These are phyloP conservation scores for Zygosaccharomyces bailii DNA, from an alignment of 805 yeast species.

Conservation along the genomic window DNA sequence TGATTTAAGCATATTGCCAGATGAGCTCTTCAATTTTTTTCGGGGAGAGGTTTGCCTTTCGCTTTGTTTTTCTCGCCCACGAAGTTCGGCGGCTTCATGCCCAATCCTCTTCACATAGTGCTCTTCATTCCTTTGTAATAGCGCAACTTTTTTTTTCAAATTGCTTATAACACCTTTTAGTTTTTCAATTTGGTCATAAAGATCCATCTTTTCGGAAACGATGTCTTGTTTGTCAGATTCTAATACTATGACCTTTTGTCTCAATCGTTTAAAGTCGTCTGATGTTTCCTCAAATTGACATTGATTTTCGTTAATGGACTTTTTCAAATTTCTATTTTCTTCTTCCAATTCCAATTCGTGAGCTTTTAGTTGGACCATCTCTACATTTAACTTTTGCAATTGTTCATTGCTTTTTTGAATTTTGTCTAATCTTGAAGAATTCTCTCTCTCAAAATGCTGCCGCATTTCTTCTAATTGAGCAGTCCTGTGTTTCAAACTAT, in stretches of 20 bases:
- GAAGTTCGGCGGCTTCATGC: slow-evolving; percentile 5
- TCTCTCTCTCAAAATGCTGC: slow-evolving; percentile 21
- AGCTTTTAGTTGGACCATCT: slow-evolving; percentile 31
- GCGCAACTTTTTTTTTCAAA: slow-evolving; percentile 15
- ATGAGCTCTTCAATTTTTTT: not conserved
- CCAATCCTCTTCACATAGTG: slow-evolving; percentile 6
- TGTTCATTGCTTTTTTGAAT: slow-evolving; percentile 29
- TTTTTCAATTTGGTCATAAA: slow-evolving; percentile 27
- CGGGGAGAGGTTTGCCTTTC: slow-evolving; percentile 1
- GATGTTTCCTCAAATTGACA: slow-evolving; percentile 19
- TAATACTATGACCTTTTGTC: slow-evolving; percentile 19
- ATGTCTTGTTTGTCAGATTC: slow-evolving; percentile 24
- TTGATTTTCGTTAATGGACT: slow-evolving; percentile 18
- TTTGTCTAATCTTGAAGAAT: slow-evolving; percentile 15
- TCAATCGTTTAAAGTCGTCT: slow-evolving; percentile 19
- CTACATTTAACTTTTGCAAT: slow-evolving; percentile 31
- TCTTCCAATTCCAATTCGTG: slow-evolving; percentile 30
- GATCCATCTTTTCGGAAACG: slow-evolving; percentile 25
- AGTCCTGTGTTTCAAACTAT: slow-evolving; percentile 23
- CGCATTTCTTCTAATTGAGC: slow-evolving; percentile 21
- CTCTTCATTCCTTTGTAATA: slow-evolving; percentile 8
- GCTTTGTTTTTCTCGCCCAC: slow-evolving; percentile 7
- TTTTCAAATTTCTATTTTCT: slow-evolving; percentile 27
- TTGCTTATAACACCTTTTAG: slow-evolving; percentile 17
- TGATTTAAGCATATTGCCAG: not conserved